Base-by-base conservation (phyloP, 2,329 filamentous ascomycete genomes). In the Paracamarosporium sp. region DNA sequence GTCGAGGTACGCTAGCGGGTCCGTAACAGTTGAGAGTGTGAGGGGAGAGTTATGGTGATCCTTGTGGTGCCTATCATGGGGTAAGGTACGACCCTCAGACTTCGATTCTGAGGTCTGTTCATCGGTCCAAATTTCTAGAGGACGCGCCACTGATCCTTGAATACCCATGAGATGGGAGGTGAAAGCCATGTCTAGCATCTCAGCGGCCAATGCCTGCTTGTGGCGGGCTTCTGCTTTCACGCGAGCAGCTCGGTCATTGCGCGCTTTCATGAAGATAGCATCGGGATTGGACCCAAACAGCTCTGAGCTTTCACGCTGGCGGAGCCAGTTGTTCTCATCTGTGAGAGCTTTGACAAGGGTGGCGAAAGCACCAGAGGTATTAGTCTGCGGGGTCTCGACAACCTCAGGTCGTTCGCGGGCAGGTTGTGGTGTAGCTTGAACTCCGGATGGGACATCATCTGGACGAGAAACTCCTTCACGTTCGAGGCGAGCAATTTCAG, bases 281-380 rank as follows among this genome's bases (percentile, higher is more conserved):
- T 56, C 41, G 51, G 58, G 30, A 33, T 58, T 52, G 31, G 46
- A n/a, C 12, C 33, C 47, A 27, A 60, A 60, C 33, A 59, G 55
- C 3, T 60, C 56, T 9, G 48, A 17, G 28, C 60, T 54, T 52
- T 66, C 63, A 1, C 63, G 57, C 25, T 53, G 56, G 36, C 65
- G 59, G 6, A 68, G 60, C 59, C 60, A 68, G 6, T 61, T 46
- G 27, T 68, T 68, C 35, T 68, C 63, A 9, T 64, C 55, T 7
- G 38, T 48, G 12, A 68, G 56, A 1, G 65, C 65, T 24, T 60
- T 35, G 20, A 66, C 48, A 33, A 66, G 55, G 1, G 59, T 61
- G 24, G 35, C 27, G 30, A 62, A 62, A 3, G 55, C 35, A 20
- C 50, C 36, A 4, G 62, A 56, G 1, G 38, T 22, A n/a, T 44